phyloP scores from a whole-genome alignment of 345 rosid genomes.

The Pistacia atlantica region DNA sequence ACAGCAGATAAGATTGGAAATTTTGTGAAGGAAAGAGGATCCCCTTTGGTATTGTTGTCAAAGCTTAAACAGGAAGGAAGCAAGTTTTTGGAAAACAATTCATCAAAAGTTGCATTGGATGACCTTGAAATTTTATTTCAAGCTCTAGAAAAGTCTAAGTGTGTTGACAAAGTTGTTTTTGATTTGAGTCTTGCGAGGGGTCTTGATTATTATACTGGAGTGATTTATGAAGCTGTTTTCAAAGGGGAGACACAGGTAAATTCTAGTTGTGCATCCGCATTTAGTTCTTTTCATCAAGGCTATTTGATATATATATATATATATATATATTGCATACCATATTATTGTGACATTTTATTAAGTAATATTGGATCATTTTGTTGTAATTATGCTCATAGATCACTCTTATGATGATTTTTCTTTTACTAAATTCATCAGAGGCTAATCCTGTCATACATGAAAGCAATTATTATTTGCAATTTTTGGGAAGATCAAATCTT shows the following conservation, averaged over 20 bases:
- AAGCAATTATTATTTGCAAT: neutral
- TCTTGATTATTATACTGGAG: slow-evolving; percentile 97
- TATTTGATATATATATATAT: too few relatives aligned
- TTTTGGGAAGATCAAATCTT: neutral
- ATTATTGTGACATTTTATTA: neutral
- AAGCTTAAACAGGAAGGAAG: slow-evolving; percentile 65
- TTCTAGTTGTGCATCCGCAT: neutral
- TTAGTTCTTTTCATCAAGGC: neutral
- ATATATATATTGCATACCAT: neutral
- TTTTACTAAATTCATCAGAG: neutral
- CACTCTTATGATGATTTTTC: neutral
- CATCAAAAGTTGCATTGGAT: slow-evolving; percentile 67
- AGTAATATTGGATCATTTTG: neutral
- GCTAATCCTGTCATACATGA: neutral
- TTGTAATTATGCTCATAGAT: neutral
- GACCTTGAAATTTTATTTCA: slow-evolving; percentile 81
- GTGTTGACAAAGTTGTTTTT: slow-evolving; percentile 77
- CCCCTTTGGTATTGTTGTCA: slow-evolving; percentile 59
- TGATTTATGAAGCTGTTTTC: slow-evolving; percentile 89
- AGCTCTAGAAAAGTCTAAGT: slow-evolving; percentile 77
- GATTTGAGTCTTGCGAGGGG: slow-evolving; percentile 99
- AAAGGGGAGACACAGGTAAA: slow-evolving; percentile 80
- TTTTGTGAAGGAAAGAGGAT: slow-evolving; percentile 79
- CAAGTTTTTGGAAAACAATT: slow-evolving; percentile 54
- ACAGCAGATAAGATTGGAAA: slow-evolving; percentile 76